Evolutionary conservation across 768 basidiomycete genomes (phyloP).

Genomic region (Mycena haematopus): DNA sequence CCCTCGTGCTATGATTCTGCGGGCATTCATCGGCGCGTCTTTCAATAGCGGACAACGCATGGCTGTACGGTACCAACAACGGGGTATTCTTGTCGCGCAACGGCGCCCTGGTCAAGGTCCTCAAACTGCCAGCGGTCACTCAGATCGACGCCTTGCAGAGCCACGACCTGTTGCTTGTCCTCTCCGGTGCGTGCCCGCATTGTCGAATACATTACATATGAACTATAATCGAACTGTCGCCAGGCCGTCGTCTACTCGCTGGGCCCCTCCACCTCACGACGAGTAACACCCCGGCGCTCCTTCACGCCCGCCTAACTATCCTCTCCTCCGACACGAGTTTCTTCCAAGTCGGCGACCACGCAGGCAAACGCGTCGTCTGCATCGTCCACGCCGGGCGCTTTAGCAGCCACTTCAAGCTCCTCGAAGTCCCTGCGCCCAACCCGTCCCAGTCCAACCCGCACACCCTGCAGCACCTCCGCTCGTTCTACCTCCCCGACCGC

Average conservation of each 20-base stretch:
- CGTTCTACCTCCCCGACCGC: slow-evolving; percentile 30
- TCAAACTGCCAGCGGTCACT: slow-evolving; percentile 27
- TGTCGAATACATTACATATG: no score
- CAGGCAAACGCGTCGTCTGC: slow-evolving; percentile 20
- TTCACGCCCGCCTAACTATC: slow-evolving; percentile 8
- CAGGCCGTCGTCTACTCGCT: slow-evolving; percentile 19
- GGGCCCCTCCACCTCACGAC: slow-evolving; percentile 23
- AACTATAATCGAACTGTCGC: not conserved
- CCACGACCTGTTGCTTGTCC: slow-evolving; percentile 21
- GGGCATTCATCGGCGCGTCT: not conserved
- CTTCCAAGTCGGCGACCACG: slow-evolving; percentile 26
- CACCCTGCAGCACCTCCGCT: slow-evolving; percentile 16
- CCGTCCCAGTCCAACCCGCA: not conserved
- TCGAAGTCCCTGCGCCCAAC: slow-evolving; percentile 10
- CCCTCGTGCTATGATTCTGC: not conserved
- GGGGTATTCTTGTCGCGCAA: slow-evolving; percentile 21
- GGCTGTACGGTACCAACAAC: slow-evolving; percentile 25
- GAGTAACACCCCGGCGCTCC: slow-evolving; percentile 5
- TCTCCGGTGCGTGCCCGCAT: slow-evolving; percentile 15
- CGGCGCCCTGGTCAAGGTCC: slow-evolving; percentile 4
- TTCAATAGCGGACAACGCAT: slow-evolving; percentile 9
- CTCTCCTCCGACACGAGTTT: slow-evolving; percentile 23
- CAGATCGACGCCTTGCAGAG: slow-evolving; percentile 25
- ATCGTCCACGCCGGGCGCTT: slow-evolving; percentile 22
- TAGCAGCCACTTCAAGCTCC: slow-evolving; percentile 28